phyloP scores from a whole-genome alignment of 495 filamentous ascomycete species.

The Haplographium delicatum region DNA sequence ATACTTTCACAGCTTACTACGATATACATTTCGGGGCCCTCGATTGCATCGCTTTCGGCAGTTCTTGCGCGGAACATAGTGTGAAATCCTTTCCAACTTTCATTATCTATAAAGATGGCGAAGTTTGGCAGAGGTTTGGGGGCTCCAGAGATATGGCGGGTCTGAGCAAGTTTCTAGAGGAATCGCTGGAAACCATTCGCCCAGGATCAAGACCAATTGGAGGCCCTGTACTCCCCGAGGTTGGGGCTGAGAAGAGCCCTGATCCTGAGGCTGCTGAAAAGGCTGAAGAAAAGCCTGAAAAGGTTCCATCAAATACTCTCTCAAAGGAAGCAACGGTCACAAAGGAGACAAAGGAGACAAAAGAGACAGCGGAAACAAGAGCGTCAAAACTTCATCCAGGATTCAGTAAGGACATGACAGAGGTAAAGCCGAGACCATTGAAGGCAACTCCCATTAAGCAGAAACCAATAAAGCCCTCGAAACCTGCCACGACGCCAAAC shows the following conservation, averaged over 20 bases:
- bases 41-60: slow-evolving; percentile 76
- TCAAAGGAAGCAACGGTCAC: slow-evolving; percentile 14
- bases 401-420: slow-evolving; percentile 12
- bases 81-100: slow-evolving; percentile 69
- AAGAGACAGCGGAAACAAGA: slow-evolving; percentile 15
- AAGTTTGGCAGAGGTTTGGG: slow-evolving; percentile 51
- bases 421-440: slow-evolving; percentile 14
- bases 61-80: slow-evolving; percentile 61
- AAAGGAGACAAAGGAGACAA: slow-evolving; percentile 5
- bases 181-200: slow-evolving; percentile 67
- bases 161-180: slow-evolving; percentile 68
- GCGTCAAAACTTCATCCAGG: no score
- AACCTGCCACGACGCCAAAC: slow-evolving; percentile 54
- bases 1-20: slow-evolving; percentile 62
- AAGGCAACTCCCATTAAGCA: slow-evolving; percentile 22
- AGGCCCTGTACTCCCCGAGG: slow-evolving; percentile 56
- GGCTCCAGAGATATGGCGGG: slow-evolving; percentile 56
- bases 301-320: not conserved
- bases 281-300: slow-evolving; percentile 4
- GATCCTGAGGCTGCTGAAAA: slow-evolving; percentile 21
- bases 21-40: slow-evolving; percentile 83
- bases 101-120: slow-evolving; percentile 76
- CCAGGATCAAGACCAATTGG: slow-evolving; percentile 71
- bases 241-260: slow-evolving; percentile 36
- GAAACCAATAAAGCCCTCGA: slow-evolving; percentile 27